Evolutionary conservation across 164 flowering plant species (phyloP).

Genomic region (Euptelea pleiosperma): DNA sequence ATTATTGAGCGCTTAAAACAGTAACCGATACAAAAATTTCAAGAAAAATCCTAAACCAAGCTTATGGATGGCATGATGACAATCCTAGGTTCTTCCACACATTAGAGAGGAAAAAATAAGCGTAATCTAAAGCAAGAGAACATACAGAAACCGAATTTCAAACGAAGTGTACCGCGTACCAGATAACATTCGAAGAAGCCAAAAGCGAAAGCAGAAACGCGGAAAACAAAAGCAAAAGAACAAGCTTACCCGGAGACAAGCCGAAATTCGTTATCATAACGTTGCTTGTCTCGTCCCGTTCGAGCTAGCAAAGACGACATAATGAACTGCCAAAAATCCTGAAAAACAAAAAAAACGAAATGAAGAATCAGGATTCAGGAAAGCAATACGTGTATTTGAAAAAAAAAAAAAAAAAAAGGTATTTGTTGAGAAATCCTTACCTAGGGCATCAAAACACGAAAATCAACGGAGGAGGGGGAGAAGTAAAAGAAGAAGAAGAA

Average conservation of each 20-base stretch:
- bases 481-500: neutral
- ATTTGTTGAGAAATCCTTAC: no score
- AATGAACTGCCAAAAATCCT: neutral
- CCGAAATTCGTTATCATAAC: conserved; percentile 47
- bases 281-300: conserved; percentile 51
- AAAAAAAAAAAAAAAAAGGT: no score
- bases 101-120: neutral
- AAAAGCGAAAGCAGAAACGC: conserved; percentile 5
- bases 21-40: no score
- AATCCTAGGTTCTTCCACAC: no score
- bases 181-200: neutral
- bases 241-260: conserved; percentile 62
- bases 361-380: neutral
- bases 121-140: neutral
- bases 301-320: conserved; percentile 45
- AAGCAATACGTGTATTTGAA: neutral
- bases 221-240: neutral
- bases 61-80: no score
- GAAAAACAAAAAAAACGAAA: neutral
- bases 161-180: no score
- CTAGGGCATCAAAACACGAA: no score
- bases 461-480: no score
- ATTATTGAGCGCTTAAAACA: no score
- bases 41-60: no score
- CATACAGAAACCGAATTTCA: no score